These are phyloP conservation scores for Tylopilus intermedius DNA, from an alignment of 768 basidiomycete genomes.

Conservation along the genomic window DNA sequence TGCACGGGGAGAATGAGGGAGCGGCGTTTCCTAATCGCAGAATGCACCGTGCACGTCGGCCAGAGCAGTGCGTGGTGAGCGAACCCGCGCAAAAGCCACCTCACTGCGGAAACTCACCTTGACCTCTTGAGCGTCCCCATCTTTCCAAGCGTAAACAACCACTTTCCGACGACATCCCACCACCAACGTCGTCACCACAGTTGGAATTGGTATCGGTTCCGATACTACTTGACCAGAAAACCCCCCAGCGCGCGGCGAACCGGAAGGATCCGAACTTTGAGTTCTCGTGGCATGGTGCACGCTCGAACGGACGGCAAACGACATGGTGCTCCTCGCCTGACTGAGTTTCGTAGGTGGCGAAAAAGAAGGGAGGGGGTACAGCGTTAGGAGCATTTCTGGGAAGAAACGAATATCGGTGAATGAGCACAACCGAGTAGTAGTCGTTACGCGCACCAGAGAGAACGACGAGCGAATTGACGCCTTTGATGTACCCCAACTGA, in stretches of 20 bases:
- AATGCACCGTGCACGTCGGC: background rate
- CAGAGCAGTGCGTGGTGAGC: background rate
- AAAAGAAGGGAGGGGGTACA: constrained; percentile 73
- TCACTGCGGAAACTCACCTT: constrained; percentile 42
- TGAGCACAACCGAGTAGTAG: constrained; percentile 12
- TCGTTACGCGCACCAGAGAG: constrained; percentile 59
- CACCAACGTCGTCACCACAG: constrained; percentile 68
- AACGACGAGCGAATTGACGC: constrained; percentile 79
- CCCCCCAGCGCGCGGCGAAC: constrained; percentile 8
- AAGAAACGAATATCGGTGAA: constrained; percentile 1
- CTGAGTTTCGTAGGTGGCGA: constrained; percentile 64
- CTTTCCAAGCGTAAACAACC: constrained; percentile 81
- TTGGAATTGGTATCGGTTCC: constrained; percentile 49
- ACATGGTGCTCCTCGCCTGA: constrained; percentile 77
- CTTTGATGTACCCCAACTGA: constrained; percentile 79
- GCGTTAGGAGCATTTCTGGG: constrained; percentile 65
- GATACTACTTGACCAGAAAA: constrained; percentile 4
- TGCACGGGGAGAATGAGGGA: constrained; percentile 88
- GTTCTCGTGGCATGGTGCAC: constrained; percentile 42
- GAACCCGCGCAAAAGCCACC: no score
- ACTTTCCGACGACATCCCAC: constrained; percentile 84
- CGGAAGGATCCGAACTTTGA: constrained; percentile 15
- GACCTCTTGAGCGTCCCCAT: constrained; percentile 70
- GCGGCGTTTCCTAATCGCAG: constrained; percentile 56
- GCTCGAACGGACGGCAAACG: constrained; percentile 69